Evolutionary conservation across 768 basidiomycete species (phyloP).

Genomic region (Mycena indigotica): DNA sequence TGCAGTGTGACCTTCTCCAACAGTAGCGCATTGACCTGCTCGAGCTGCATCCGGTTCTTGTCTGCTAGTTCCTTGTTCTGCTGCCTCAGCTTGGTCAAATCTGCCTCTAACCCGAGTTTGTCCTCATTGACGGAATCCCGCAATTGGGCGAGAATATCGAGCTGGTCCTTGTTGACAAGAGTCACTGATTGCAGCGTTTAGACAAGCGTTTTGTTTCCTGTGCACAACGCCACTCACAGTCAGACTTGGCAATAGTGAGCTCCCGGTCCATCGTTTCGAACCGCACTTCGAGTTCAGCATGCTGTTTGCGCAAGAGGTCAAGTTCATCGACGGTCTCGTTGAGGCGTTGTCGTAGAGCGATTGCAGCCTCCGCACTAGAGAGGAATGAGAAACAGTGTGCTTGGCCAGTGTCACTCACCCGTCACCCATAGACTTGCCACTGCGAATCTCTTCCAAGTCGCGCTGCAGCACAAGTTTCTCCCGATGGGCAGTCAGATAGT

Average conservation of each 20-base stretch:
- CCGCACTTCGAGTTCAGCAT: slow-evolving; percentile 71
- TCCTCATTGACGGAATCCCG: slow-evolving; percentile 90
- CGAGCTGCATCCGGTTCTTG: slow-evolving; percentile 88
- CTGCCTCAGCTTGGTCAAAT: slow-evolving; percentile 63
- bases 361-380: slow-evolving; percentile 76
- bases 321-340: slow-evolving; percentile 87
- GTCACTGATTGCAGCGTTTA: slow-evolving; percentile 61
- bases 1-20: slow-evolving; percentile 92
- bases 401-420: slow-evolving; percentile 53
- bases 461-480: slow-evolving; percentile 79
- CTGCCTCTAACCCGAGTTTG: slow-evolving; percentile 71
- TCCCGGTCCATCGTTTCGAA: slow-evolving; percentile 65
- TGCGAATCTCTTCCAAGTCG: slow-evolving; percentile 86
- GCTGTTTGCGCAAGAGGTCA: slow-evolving; percentile 66
- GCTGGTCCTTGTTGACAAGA: slow-evolving; percentile 90
- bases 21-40: slow-evolving; percentile 82
- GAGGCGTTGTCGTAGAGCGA: slow-evolving; percentile 83
- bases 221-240: slow-evolving; percentile 55
- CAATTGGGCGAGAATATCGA: slow-evolving; percentile 83
- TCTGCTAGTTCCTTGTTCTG: slow-evolving; percentile 73
- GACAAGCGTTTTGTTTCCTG: neutral
- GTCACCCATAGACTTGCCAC: slow-evolving; percentile 81
- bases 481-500: slow-evolving; percentile 83
- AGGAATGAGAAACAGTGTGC: slow-evolving; percentile 5
- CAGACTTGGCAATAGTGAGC: slow-evolving; percentile 81